Base-by-base conservation (phyloP, 2,329 filamentous ascomycete species). In the Chaetomiaceae sp. region DNA sequence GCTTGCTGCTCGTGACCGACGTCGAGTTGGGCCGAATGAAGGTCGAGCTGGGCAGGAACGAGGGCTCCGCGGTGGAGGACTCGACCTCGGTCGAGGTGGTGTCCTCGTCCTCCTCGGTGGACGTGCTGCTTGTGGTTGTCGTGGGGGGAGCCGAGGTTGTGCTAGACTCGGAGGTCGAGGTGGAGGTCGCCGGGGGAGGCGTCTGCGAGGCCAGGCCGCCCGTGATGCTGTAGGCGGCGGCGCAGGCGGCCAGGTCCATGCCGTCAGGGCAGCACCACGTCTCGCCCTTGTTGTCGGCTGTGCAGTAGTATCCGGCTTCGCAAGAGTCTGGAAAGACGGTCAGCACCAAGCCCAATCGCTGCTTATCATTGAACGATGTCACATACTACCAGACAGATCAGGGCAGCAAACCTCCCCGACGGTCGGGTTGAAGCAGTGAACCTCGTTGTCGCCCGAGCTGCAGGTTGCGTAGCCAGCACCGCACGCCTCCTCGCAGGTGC, bases 241-340 rank as follows among this genome's bases (percentile, higher is more conserved):
- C 81, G 67, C 82, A 86, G 41, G 76, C 68, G 23, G 67, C 68
- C 44, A 83, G 71, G 56, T 75, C 71, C 73, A 79, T 72, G 56
- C 70, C 73, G 38, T 82, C 69, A 37, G 80, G 80, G 68, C 82
- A 86, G 73, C 82, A 86, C 72, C 78, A 78, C 30, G 81, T 84
- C 52, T 74, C 69, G 49, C 69, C 67, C 40, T 66, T 62, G 48
- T 68, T 65, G 64, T 83, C 76, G 59, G 76, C 71, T n/a, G 79
- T 75, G 71, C 83, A 86, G 73, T 79, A 85, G 72, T 78, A 86
- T 45, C 79, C 80, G 14, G 69, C 66, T 29, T 81, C 75, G 66
- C 82, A 86, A 29, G 81, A 80, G 67, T 81, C 81, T 84, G 48
- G 25, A 10, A n/a, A 36, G 38, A 50, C 10, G n/a, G 40, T 63